Base-by-base conservation (phyloP, 23 red algal species). In the Cyanidiococcus yangmingshanensis region DNA sequence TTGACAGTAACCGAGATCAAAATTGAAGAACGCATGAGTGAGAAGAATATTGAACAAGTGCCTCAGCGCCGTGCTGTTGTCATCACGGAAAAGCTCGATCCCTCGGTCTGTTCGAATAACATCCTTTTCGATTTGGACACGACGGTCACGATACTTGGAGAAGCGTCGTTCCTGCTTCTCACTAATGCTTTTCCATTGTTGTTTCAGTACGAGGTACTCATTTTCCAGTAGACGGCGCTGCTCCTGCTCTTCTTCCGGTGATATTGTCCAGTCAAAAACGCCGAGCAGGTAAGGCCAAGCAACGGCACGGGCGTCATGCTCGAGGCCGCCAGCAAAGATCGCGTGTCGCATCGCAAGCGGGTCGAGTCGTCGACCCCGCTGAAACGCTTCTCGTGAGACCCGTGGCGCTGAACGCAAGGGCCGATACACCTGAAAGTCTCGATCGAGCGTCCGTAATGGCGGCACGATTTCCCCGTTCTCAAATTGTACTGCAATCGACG, bases 101-200 rank as follows among this genome's bases (percentile, higher is more conserved):
- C 31, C 54, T 54, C 94, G 87, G 79, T 98, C 94, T 58, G 94
- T 98, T 37, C 94, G 85, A 58, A 92, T 67, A 24, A 98, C 87
- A 71, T 98, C 94, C 76, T 98, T 98, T 36, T 74, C 79, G 77
- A 98, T 91, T 77, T 90, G 89, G 75, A 84, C 77, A 71, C 82
- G 75, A 25, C 57, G 78, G 41, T 84, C 84, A 12, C 83, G 79
- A 58, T 86, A 88, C 67, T 74, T 41, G 30, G 85, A 59, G 38
- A 82, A 79, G 27, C 78, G 27, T n/a, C 68, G 77, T 63, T 82
- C 89, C 77, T 85, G 84, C 77, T 75, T 87, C 57, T 77, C 74
- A 31, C 76, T 50, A 1, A 59, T n/a, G 39, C 75, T 57, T 2
- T 0, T 27, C 80, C 84, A 85, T 41, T 82, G 41, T 24, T 67